Base-by-base conservation (phyloP, 495 filamentous ascomycete genomes). In the Hyaloscypha variabilis region DNA sequence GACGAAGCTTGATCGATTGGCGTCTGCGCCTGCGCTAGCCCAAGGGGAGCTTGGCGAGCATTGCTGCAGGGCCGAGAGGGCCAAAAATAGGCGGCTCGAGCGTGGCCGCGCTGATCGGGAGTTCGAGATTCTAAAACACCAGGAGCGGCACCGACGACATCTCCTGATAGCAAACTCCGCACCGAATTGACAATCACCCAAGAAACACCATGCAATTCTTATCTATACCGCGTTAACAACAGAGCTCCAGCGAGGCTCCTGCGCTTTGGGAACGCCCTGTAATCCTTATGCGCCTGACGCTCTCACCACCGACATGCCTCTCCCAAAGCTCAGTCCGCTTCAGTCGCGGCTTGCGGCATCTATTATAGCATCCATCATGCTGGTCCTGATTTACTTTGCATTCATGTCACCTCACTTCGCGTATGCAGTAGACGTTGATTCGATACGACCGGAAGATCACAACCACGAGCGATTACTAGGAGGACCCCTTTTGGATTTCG, bases 271-370 rank as follows among this genome's bases (percentile, higher is more conserved):
- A 36, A 36, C 17, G 36, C 8, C 21, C 39, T 51, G 29, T 24
- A 28, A 26, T 31, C 67, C 34, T n/a, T 65, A 69, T 67, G 70
- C 66, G 64, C 62, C n/a, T n/a, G 11, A 58, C 34, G 29, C 28
- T 56, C 29, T 61, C 50, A 64, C 21, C 14, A 65, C n/a, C 65
- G 62, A 61, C 53, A 73, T 73, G 71, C 71, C 71, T 58, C 64
- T 72, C 63, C 71, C 71, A 24, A 73, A 73, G 39, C 67, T 70
- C 65, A 85, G 84, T 72, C 85, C 82, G 66, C 77, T 90, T 66
- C 89, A 90, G 81, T 89, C 85, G 76, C 87, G 86, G 68, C 77
- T 93, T 68, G 85, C 82, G 74, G 88, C 89, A 72, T 88, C 85
- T 34, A 68, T 88, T 65, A 74, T 82, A 72, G 83, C 85, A 49